Conservation (phyloP, 2,329 filamentous ascomycete genomes). For the Botrytis tulipae region DNA sequence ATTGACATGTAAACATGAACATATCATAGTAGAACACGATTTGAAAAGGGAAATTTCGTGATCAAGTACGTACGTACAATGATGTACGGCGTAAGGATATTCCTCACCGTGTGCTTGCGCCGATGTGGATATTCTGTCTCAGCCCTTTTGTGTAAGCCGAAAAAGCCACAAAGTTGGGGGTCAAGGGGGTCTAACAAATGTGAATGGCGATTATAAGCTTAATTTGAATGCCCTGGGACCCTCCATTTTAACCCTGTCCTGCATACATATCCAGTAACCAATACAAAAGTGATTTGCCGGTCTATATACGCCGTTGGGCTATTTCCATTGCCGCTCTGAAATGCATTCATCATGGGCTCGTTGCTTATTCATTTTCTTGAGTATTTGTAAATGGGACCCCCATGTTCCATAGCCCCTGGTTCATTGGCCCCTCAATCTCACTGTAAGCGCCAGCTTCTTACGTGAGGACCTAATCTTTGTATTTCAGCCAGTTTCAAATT, state of each 20-base stretch:
- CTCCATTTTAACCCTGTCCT: neutral
- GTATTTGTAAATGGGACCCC: neutral
- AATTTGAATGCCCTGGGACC: neutral
- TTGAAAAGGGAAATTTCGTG: neutral
- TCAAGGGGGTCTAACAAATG: neutral
- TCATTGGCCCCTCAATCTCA: neutral
- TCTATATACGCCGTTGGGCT: neutral
- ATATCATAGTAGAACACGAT: neutral
- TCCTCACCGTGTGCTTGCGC: neutral
- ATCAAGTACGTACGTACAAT: neutral
- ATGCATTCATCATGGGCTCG: no score
- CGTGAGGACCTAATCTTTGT: neutral
- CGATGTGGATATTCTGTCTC: neutral
- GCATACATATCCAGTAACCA: neutral
- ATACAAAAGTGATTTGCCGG: neutral
- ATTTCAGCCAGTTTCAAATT: neutral
- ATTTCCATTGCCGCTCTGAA: neutral
- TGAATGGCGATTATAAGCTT: neutral
- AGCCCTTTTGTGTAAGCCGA: neutral
- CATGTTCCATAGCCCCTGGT: neutral
- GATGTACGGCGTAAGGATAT: neutral
- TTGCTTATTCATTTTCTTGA: neutral
- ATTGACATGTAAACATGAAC: neutral
- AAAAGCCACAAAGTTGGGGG: no score
- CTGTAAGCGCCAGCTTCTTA: constrained; percentile 11